Evolutionary conservation across 306 rosid species (phyloP).

Genomic region (Corylus heterophylla): DNA sequence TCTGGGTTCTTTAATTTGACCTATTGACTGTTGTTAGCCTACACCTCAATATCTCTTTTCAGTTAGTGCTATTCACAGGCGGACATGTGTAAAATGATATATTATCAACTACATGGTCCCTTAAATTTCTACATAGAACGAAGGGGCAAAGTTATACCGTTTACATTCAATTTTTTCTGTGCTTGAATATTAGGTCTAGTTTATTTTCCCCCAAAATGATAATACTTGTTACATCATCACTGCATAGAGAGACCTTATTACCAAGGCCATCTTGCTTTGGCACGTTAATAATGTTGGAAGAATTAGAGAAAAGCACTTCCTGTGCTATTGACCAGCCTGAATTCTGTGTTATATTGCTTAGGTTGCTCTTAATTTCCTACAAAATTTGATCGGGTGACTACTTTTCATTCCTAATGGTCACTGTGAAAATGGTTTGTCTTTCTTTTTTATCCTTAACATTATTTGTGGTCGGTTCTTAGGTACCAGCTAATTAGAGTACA

Average conservation of each 20-base stretch:
- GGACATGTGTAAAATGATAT: not conserved
- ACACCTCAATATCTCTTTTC: not conserved
- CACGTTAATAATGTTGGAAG: not conserved
- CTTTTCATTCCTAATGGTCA: not conserved
- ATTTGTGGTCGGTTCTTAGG: constrained; percentile 37
- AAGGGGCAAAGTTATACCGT: not conserved
- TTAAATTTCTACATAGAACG: not conserved
- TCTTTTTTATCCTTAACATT: not conserved
- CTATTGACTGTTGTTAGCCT: not conserved
- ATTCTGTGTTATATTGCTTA: not conserved
- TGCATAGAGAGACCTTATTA: not conserved
- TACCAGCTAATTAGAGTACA: constrained; percentile 59
- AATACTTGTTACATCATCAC: not conserved
- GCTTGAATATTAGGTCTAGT: not conserved
- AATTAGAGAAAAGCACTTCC: not conserved
- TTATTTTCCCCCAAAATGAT: not conserved
- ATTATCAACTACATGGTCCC: not conserved
- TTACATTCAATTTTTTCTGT: not conserved
- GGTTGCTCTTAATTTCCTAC: not conserved
- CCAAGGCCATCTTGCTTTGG: not conserved
- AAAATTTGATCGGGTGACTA: not conserved
- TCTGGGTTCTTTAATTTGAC: not conserved
- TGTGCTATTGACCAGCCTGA: not conserved
- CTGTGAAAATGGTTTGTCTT: not conserved
- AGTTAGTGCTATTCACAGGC: not conserved